Base-by-base conservation (phyloP, 768 basidiomycete species). In the Leccinum longicurvipes region DNA sequence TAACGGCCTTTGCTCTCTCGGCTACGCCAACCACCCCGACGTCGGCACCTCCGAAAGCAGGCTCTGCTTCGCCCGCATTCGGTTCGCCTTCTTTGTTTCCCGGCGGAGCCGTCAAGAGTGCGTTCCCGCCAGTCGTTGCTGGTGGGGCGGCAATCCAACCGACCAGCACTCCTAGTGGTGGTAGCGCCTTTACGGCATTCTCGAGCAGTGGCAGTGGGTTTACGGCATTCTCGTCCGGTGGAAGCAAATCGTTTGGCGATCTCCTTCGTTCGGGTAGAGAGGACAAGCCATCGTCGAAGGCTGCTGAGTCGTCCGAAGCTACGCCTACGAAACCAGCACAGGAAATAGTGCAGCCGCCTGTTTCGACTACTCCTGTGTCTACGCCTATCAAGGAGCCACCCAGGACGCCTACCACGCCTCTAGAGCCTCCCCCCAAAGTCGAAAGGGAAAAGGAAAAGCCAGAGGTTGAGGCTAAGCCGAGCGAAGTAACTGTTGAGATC, bases 201-300 rank as follows among this genome's bases (percentile, higher is more conserved):
- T 56, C 68, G 12, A 57, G 75, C 0, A 49, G 67, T 12, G 63
- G 71, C 2, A 73, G 78, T 27, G 83, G 76, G 3, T 87, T 87
- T 60, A 63, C 76, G 31, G 78, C 82, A 0, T 84, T 84, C 60
- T 76, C 79, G 8, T 59, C 63, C 14, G 77, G 78, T 4, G 56
- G 72, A 1, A 72, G 74, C 32, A 81, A 78, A 60, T 81, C 87
- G 1, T 91, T 87, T 60, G 69, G 74, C n/a, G 84, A 89, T 27
- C 63, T 89, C 46, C 70, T 89, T 55, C 80, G 82, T 64, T 67
- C 60, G 15, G 73, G 63, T 44, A 73, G 70, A 45, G 65, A 65
- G 19, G 66, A 47, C 56, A 52, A 72, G 31, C 59, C 67, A 7
- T 58, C 65, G 0, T 39, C 36, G 36, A 10, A 67, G 65, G 23